These are phyloP conservation scores for Pseudogymnoascus sp. DNA, from an alignment of 2,329 filamentous ascomycete genomes.

Conservation along the genomic window DNA sequence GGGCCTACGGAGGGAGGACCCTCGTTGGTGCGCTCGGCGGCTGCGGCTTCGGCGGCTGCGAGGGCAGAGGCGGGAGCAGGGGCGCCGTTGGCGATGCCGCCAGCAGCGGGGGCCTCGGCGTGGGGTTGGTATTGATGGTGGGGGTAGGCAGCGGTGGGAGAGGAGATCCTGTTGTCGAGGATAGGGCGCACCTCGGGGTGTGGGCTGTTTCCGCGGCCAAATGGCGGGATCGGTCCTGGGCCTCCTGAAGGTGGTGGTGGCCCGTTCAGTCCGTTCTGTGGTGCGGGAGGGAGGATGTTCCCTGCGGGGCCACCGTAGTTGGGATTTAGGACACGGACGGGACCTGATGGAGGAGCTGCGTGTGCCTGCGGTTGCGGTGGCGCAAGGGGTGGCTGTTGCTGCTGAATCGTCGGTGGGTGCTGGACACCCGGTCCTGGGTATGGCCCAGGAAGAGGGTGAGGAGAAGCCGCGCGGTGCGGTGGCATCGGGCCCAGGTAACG, in stretches of 20 bases:
- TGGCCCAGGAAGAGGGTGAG: constrained; percentile 26
- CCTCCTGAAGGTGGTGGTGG: constrained; percentile 11
- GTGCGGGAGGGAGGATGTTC: constrained; percentile 36
- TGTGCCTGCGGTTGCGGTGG: constrained; percentile 35
- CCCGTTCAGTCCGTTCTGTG: constrained; percentile 30
- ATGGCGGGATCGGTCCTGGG: constrained; percentile 50
- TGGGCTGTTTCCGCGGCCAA: constrained; percentile 66
- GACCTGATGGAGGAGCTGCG: constrained; percentile 34
- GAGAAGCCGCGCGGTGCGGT: constrained; percentile 46
- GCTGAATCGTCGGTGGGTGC: constrained; percentile 21
- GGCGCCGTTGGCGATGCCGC: too few relatives aligned
- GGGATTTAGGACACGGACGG: constrained; percentile 50
- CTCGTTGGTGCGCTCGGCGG: constrained; percentile 57
- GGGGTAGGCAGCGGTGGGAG: constrained; percentile 78
- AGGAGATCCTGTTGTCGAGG: constrained; percentile 78
- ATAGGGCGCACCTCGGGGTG: constrained; percentile 76
- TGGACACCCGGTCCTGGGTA: constrained; percentile 18
- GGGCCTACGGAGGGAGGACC: constrained; percentile 70
- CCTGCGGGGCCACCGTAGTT: constrained; percentile 45
- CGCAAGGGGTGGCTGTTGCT: constrained; percentile 45
- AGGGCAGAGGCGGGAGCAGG: too few relatives aligned
- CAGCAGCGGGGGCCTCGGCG: too few relatives aligned
- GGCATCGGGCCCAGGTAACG: constrained; percentile 45
- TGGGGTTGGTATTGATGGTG: constrained; percentile 75
- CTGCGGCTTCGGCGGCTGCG: constrained; percentile 60